phyloP scores from a whole-genome alignment of 2,329 filamentous ascomycete species.

The Fusarium compactum region DNA sequence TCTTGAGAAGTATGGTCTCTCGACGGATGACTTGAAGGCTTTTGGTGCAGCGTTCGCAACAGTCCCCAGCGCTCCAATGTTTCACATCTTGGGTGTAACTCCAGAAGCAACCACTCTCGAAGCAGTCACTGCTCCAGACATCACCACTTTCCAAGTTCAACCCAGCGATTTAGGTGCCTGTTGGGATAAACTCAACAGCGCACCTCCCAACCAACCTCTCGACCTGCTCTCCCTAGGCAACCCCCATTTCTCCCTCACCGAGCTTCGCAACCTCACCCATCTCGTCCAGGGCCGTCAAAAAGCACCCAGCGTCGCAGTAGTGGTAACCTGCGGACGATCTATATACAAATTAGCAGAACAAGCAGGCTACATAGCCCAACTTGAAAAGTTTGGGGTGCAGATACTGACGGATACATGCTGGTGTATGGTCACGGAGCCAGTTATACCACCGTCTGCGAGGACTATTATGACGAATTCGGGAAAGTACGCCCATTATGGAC shows the following conservation, averaged over 20 bases:
- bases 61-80: slow-evolving; percentile 38
- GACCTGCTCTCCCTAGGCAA: slow-evolving; percentile 37
- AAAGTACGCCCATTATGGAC: slow-evolving; percentile 39
- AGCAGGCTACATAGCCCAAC: slow-evolving; percentile 12
- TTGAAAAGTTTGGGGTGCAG: slow-evolving; percentile 21
- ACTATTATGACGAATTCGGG: slow-evolving; percentile 38
- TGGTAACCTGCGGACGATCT: slow-evolving; percentile 25
- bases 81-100: slow-evolving; percentile 36
- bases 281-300: slow-evolving; percentile 7
- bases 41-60: slow-evolving; percentile 41
- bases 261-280: slow-evolving; percentile 17
- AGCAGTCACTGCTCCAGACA: background rate
- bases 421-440: slow-evolving; percentile 33
- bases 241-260: slow-evolving; percentile 34
- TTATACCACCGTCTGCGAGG: slow-evolving; percentile 12
- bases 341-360: slow-evolving; percentile 32
- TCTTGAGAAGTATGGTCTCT: slow-evolving; percentile 12
- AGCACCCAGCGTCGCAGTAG: background rate
- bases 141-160: slow-evolving; percentile 2
- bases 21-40: slow-evolving; percentile 37
- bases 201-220: background rate
- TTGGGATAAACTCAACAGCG: slow-evolving; percentile 32
- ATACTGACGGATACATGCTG: slow-evolving; percentile 36
- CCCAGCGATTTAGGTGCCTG: background rate
- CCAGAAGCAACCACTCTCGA: slow-evolving; percentile 32